Base-by-base conservation (phyloP, 2,329 filamentous ascomycete genomes). In the Clarireedia paspali region DNA sequence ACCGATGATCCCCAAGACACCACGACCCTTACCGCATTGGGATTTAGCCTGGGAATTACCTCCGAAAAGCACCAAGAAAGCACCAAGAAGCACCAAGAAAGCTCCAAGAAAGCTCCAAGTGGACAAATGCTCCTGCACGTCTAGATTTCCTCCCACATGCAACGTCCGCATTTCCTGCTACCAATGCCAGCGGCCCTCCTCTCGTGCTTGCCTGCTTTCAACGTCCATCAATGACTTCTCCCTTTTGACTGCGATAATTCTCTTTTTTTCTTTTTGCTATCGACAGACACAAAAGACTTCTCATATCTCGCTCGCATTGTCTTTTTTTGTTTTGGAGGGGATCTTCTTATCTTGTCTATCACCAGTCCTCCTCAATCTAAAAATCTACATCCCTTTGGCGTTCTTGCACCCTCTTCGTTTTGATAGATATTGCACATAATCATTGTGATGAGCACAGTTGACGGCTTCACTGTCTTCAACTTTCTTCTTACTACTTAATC, bases 401-500 rank as follows among this genome's bases (percentile, higher is more conserved):
- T 47, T 42, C 30, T 34, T 47, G 2, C 6, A 40, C 26, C 46
- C 39, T 51, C 34, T 39, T 26, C 20, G 24, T 26, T 24, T 55
- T 40, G 26, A 23, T n/a, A 40, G 24, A 42, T 12, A 30, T 47
- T 34, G 12, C 42, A 50, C 47, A 46, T 57, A 48, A 23, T 55
- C 47, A 23, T 57, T 44, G 39, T 62, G 60, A 57, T 60, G 57
- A 60, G 61, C 55, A 65, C 40, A 44, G 59, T 63, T 57, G 66
- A 66, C 62, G 65, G 47, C 65, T 68, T 67, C 20, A 64, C 54
- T 66, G 66, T 67, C 66, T 61, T 65, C 57, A 60, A 57, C 61
- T 58, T 63, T 62, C 60, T 61, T 60, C 42, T 55, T 48, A 39
- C 44, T 49, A 46, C 38, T 57, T 49, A 48, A 38, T 52, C 34